Conservation (phyloP, 768 basidiomycete species). For the Daedaleopsis nitida region DNA sequence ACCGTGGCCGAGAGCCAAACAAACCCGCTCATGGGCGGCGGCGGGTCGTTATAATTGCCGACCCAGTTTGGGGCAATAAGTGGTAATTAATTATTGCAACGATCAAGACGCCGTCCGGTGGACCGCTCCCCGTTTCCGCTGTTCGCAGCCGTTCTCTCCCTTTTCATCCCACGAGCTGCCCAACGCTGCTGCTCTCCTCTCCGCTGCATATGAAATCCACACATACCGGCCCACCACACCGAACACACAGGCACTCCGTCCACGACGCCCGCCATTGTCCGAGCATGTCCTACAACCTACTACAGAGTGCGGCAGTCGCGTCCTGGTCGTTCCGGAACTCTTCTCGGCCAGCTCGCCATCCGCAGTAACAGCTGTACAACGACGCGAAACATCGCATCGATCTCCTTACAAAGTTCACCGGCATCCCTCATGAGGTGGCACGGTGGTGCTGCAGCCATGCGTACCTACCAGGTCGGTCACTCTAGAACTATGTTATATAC, state of each 20-base stretch:
- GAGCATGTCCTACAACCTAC: not conserved
- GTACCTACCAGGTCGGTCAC: not conserved
- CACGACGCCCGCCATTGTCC: not conserved
- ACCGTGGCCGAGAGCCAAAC: constrained; percentile 27
- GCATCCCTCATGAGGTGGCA: too few species aligned
- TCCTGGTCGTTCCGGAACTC: too few species aligned
- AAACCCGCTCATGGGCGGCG: constrained; percentile 16
- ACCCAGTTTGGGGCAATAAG: constrained; percentile 11
- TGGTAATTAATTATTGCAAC: constrained; percentile 19
- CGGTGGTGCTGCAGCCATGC: too few species aligned
- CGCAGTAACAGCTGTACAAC: too few species aligned
- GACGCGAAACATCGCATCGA: too few species aligned
- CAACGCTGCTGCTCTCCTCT: not conserved
- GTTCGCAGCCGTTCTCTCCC: not conserved
- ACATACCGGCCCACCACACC: not conserved
- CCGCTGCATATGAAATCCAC: not conserved
- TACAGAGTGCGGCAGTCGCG: too few species aligned
- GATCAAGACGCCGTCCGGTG: constrained; percentile 10
- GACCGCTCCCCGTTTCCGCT: constrained; percentile 4
- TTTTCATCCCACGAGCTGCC: not conserved
- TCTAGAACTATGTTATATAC: not conserved
- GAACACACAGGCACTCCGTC: not conserved
- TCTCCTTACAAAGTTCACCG: too few species aligned
- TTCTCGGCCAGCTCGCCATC: too few species aligned
- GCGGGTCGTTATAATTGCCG: constrained; percentile 23